Conservation (phyloP, 768 basidiomycete species). For the Crassisporium funariophilum region DNA sequence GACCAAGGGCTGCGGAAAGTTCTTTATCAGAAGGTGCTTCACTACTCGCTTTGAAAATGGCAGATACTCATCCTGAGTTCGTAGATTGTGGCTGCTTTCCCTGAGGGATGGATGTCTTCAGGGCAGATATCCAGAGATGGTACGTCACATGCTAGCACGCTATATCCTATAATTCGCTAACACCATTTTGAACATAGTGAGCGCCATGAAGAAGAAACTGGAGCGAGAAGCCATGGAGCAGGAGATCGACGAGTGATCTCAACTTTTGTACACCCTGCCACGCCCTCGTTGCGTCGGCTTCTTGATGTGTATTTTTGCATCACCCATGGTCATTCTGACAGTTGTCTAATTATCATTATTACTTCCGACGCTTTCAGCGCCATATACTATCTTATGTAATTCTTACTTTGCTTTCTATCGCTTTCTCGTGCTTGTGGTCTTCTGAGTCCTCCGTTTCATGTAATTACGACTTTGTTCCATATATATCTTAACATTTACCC, state of each 20-base stretch:
- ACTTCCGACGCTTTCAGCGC: too few relatives aligned
- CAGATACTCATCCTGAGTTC: neutral
- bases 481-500: too few relatives aligned
- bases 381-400: too few relatives aligned
- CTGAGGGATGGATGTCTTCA: slow-evolving; percentile 82
- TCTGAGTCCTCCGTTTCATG: too few relatives aligned
- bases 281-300: too few relatives aligned
- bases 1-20: slow-evolving; percentile 81
- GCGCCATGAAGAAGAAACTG: slow-evolving; percentile 80
- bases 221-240: slow-evolving; percentile 74
- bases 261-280: too few relatives aligned
- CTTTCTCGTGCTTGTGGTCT: too few relatives aligned
- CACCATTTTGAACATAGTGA: slow-evolving; percentile 48
- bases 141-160: slow-evolving; percentile 33
- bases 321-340: too few relatives aligned
- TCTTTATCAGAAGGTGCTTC: slow-evolving; percentile 72
- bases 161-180: neutral
- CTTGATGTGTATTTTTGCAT: too few relatives aligned
- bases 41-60: neutral
- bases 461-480: too few relatives aligned
- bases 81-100: slow-evolving; percentile 77
- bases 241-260: slow-evolving; percentile 36
- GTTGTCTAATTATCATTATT: too few relatives aligned
- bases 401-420: too few relatives aligned
- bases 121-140: slow-evolving; percentile 88